phyloP scores from a whole-genome alignment of 768 basidiomycete genomes.

The Boletus vinaceobasis region DNA sequence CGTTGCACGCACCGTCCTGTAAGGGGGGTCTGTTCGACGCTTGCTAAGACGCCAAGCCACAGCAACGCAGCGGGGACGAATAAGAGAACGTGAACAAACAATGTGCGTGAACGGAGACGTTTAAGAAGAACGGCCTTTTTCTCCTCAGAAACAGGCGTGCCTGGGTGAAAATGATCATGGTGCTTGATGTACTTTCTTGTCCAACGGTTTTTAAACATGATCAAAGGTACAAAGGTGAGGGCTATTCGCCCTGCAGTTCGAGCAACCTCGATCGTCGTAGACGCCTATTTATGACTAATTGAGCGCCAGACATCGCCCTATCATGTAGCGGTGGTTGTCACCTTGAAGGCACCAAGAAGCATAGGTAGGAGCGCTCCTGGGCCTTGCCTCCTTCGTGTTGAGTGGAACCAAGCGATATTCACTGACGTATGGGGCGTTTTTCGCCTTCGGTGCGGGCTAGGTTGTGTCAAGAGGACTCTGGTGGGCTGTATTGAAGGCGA shows the following conservation, averaged over 20 bases:
- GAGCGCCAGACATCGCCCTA: neutral
- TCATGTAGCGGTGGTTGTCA: slow-evolving; percentile 8
- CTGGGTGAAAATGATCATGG: slow-evolving; percentile 33
- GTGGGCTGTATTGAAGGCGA: neutral
- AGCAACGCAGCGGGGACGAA: slow-evolving; percentile 60
- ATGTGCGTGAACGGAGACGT: slow-evolving; percentile 46
- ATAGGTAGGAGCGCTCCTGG: slow-evolving; percentile 40
- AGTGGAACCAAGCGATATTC: slow-evolving; percentile 36
- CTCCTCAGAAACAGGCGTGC: slow-evolving; percentile 50
- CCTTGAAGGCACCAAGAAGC: slow-evolving; percentile 67
- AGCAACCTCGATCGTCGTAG: slow-evolving; percentile 67
- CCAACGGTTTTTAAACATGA: slow-evolving; percentile 57
- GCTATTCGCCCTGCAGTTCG: slow-evolving; percentile 68
- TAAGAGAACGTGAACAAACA: slow-evolving; percentile 52
- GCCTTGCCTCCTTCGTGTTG: slow-evolving; percentile 34
- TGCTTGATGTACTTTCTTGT: slow-evolving; percentile 50
- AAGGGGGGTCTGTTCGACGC: slow-evolving; percentile 73
- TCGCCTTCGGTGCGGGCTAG: neutral
- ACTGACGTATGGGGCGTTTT: neutral
- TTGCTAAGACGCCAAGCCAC: slow-evolving; percentile 67
- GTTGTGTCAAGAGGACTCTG: slow-evolving; percentile 6
- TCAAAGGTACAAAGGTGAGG: slow-evolving; percentile 69
- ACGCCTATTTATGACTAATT: slow-evolving; percentile 46
- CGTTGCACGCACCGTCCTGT: slow-evolving; percentile 71
- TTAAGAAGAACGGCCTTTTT: slow-evolving; percentile 47